Base-by-base conservation (phyloP, 2,329 filamentous ascomycete species). In the Xylaria sp. region DNA sequence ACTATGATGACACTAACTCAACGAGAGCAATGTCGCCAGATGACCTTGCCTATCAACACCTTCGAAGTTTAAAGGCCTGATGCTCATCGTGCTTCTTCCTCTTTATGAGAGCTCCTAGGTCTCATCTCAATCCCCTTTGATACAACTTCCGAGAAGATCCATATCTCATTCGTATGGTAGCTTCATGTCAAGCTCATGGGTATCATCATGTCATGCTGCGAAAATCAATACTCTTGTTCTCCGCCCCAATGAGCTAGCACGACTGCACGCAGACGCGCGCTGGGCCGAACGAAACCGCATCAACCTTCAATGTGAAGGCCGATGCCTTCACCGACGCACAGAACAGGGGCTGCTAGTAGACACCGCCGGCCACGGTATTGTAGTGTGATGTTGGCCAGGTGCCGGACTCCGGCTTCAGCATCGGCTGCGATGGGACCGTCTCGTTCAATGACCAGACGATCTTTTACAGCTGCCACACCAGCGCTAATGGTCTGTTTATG, bases 391-490 rank as follows among this genome's bases (percentile, higher is more conserved):
- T 74, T 13, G 85, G 85, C 54, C 84, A 83, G 22, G 67, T 92
- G 6, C 81, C 85, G 9, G 82, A 80, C 38, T 68, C 79, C 5
- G 88, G 87, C 42, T 91, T 90, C 78, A 78, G 79, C 15, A 80
- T 90, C 62, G 80, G 76, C 55, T 83, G 82, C 27, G 78, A 84
- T 69, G 87, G 87, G 27, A 73, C 77, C 5, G 73, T 91, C 25
- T 79, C 80, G 1, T 85, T 82, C 74, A 79, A 86, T 20, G 84
- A 83, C 44, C 82, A 79, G 71, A 77, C 79, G 5, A 78, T 79
- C n/a, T 91, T 91, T 75, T 87, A 85, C 73, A 83, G 86, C 53
- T 91, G 89, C 73, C 82, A 85, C 29, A 87, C 87, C 2, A 72
- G 70, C 2, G 82, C 84, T 56, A 71, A 81, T 27, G 81, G 80